A percentile compares a stretch with the other conserved stretches of the same genome.
These are phyloP conservation scores for Lachnellula occidentalis DNA, from an alignment of 2,329 filamentous ascomycete species.

Conservation along the genomic window DNA sequence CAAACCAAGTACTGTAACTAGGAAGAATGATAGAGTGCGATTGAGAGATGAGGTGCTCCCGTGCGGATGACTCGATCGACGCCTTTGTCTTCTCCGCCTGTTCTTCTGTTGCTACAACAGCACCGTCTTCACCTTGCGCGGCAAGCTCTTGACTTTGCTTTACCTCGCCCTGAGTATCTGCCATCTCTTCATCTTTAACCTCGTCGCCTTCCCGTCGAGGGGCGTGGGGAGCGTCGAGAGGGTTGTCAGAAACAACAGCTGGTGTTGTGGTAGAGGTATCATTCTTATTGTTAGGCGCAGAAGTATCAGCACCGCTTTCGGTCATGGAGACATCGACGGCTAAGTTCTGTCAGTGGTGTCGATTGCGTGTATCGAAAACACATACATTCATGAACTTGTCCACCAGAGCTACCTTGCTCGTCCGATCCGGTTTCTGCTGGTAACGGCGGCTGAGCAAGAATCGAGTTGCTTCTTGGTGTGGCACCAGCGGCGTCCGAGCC, in stretches of 20 bases:
- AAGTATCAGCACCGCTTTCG: slow-evolving; percentile 36
- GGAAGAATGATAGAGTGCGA: slow-evolving; percentile 94
- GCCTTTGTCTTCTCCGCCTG: slow-evolving; percentile 68
- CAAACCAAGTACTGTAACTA: slow-evolving; percentile 98
- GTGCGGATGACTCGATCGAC: slow-evolving; percentile 75
- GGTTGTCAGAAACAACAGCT: slow-evolving; percentile 53
- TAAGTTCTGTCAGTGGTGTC: slow-evolving; percentile 5
- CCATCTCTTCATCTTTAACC: slow-evolving; percentile 76
- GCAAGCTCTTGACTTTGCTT: slow-evolving; percentile 42
- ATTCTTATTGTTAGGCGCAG: slow-evolving; percentile 51
- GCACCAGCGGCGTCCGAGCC: slow-evolving; percentile 52
- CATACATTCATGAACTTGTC: slow-evolving; percentile 43
- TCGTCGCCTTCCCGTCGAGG: slow-evolving; percentile 56
- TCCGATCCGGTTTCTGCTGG: slow-evolving; percentile 37
- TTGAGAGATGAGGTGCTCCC: slow-evolving; percentile 87
- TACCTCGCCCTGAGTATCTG: slow-evolving; percentile 51
- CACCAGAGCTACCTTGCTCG: slow-evolving; percentile 16
- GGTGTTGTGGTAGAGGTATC: slow-evolving; percentile 45
- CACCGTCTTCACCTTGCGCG: slow-evolving; percentile 32
- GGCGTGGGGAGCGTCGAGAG: slow-evolving; percentile 63
- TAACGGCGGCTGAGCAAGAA: slow-evolving; percentile 50
- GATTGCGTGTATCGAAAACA: slow-evolving; percentile 7
- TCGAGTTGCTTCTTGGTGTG: slow-evolving; percentile 52
- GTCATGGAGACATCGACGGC: slow-evolving; percentile 58
- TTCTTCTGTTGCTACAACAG: slow-evolving; percentile 44